Evolutionary conservation across 2,329 filamentous ascomycete species (phyloP).

Genomic region (Penicillium sp.): DNA sequence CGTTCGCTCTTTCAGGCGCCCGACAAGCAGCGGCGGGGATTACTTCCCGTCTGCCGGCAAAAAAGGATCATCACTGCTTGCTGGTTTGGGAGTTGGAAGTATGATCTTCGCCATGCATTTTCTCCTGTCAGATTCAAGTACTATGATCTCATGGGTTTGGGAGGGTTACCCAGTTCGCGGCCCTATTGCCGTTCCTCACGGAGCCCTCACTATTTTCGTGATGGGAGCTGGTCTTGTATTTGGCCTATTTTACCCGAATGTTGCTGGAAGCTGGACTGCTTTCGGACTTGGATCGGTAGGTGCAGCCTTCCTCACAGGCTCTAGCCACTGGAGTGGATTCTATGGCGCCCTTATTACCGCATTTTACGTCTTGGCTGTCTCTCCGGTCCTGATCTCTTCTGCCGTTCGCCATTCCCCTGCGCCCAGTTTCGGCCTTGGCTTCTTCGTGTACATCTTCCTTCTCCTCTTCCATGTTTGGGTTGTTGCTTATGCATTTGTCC

Average conservation of each 20-base stretch:
- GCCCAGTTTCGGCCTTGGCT: slow-evolving; percentile 83
- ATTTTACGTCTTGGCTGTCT: slow-evolving; percentile 79
- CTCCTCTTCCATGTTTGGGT: slow-evolving; percentile 99
- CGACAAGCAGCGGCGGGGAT: slow-evolving; percentile 57
- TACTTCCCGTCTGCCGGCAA: slow-evolving; percentile 58
- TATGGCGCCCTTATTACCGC: slow-evolving; percentile 79
- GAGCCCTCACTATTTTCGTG: slow-evolving; percentile 79
- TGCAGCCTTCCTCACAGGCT: slow-evolving; percentile 76
- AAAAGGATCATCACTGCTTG: slow-evolving; percentile 71
- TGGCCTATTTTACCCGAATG: slow-evolving; percentile 72
- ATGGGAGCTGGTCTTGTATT: slow-evolving; percentile 83
- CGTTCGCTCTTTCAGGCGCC: slow-evolving; percentile 73
- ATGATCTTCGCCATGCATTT: slow-evolving; percentile 90
- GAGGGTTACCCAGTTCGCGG: slow-evolving; percentile 91
- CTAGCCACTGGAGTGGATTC: slow-evolving; percentile 85
- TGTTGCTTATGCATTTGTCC: slow-evolving; percentile 96
- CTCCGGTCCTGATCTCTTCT: slow-evolving; percentile 74
- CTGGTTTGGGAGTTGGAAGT: slow-evolving; percentile 79
- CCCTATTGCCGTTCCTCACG: slow-evolving; percentile 86
- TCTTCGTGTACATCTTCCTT: slow-evolving; percentile 89
- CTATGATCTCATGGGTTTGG: slow-evolving; percentile 99
- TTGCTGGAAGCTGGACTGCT: slow-evolving; percentile 77
- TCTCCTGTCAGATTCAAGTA: slow-evolving; percentile 93
- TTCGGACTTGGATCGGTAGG: slow-evolving; percentile 80
- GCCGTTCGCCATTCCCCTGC: slow-evolving; percentile 79